Conservation (phyloP, 1,284 basidiomycete species). For the Microbotryum violaceum region DNA sequence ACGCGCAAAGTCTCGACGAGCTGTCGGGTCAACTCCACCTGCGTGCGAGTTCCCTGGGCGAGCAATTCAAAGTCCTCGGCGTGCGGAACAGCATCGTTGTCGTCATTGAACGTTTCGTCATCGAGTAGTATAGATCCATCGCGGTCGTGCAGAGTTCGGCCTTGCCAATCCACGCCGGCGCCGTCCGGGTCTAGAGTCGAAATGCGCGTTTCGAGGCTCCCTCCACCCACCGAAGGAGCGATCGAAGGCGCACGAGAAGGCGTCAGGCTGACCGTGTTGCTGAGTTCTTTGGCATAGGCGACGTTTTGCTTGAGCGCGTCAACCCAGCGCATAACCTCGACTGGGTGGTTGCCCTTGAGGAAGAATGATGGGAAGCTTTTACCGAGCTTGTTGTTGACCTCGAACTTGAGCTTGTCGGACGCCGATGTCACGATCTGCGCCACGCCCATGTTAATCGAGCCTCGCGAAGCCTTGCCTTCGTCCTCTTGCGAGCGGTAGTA, state of each 20-base stretch:
- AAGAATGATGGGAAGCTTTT: conserved; percentile 65
- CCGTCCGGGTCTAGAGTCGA: background rate
- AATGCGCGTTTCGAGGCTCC: conserved; percentile 1
- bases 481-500: conserved; percentile 87
- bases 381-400: conserved; percentile 55
- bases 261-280: background rate
- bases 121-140: conserved; percentile 13
- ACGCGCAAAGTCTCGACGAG: conserved; percentile 53
- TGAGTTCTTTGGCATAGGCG: conserved; percentile 49
- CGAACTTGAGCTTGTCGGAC: conserved; percentile 65
- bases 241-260: background rate
- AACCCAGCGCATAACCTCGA: conserved; percentile 81
- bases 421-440: conserved; percentile 47
- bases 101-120: conserved; percentile 33
- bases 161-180: conserved; percentile 5
- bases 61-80: conserved; percentile 61
- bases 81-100: conserved; percentile 52
- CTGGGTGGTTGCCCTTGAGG: conserved; percentile 80
- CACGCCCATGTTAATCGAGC: conserved; percentile 79
- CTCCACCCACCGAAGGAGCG: background rate
- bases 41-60: conserved; percentile 65
- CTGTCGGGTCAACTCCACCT: conserved; percentile 68
- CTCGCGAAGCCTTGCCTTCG: conserved; percentile 75
- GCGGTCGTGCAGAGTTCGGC: background rate
- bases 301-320: conserved; percentile 66